phyloP scores from a whole-genome alignment of 345 rosid genomes.

The Isatis tinctoria region DNA sequence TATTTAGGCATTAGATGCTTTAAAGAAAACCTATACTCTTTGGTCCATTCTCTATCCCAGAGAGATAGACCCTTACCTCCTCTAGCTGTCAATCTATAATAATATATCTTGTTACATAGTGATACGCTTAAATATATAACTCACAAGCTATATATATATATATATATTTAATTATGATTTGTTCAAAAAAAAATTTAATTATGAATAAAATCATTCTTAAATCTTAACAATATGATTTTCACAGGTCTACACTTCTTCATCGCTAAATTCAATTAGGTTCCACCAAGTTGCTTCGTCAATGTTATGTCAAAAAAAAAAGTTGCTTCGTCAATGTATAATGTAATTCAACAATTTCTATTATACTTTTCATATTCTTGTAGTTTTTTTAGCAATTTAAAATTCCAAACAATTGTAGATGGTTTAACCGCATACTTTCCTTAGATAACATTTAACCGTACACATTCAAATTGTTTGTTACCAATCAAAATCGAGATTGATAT shows the following conservation, averaged over 20 bases:
- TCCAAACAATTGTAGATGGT: neutral
- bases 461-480: neutral
- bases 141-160: neutral
- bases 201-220: neutral
- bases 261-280: constrained; percentile 12
- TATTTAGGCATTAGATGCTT: constrained; percentile 36
- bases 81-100: constrained; percentile 26
- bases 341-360: neutral
- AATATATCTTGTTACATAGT: neutral
- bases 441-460: no score
- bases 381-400: neutral
- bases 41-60: constrained; percentile 33
- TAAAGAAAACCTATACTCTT: constrained; percentile 33
- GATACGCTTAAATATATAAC: neutral
- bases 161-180: no score
- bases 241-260: constrained; percentile 11
- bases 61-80: constrained; percentile 23
- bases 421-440: no score
- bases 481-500: neutral
- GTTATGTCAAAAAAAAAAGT: no score
- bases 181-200: no score
- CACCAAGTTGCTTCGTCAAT: no score
- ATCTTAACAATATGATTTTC: neutral
- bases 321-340: neutral
- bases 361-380: neutral